Conservation (phyloP, 129 eudicot genomes). For the Heracleum sosnowskyi region DNA sequence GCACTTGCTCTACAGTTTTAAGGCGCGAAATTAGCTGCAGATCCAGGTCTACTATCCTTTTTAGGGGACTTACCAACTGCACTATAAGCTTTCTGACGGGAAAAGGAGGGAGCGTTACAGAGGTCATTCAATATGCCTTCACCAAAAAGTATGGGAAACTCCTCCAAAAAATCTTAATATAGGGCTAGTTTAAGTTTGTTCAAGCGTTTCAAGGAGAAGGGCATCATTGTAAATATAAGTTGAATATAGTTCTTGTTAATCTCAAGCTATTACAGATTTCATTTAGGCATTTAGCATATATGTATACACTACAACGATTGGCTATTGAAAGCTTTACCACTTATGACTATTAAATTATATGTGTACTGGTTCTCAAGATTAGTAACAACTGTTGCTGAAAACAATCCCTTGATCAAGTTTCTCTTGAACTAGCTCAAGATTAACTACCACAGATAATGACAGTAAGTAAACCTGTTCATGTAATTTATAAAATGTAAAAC, state of each 20-base stretch:
- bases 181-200: not conserved
- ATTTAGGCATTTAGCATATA: not conserved
- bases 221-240: not conserved
- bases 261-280: not conserved
- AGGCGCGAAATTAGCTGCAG: not conserved
- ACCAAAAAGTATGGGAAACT: not conserved
- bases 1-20: not conserved
- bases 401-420: not conserved
- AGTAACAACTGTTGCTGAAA: not conserved
- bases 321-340: not conserved
- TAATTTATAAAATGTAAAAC: constrained; percentile 12
- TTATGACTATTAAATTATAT: not conserved
- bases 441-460: not conserved
- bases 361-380: not conserved
- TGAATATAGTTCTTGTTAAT: not conserved
- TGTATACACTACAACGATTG: not conserved
- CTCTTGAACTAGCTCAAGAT: not conserved
- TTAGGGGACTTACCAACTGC: not conserved
- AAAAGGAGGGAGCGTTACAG: not conserved
- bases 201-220: not conserved
- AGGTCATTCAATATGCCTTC: not conserved
- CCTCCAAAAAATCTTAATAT: too few relatives aligned
- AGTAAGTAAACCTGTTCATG: not conserved
- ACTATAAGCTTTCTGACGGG: not conserved
- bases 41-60: not conserved